These are phyloP conservation scores for Torulaspora quercuum DNA, from an alignment of 805 yeast species.

Conservation along the genomic window DNA sequence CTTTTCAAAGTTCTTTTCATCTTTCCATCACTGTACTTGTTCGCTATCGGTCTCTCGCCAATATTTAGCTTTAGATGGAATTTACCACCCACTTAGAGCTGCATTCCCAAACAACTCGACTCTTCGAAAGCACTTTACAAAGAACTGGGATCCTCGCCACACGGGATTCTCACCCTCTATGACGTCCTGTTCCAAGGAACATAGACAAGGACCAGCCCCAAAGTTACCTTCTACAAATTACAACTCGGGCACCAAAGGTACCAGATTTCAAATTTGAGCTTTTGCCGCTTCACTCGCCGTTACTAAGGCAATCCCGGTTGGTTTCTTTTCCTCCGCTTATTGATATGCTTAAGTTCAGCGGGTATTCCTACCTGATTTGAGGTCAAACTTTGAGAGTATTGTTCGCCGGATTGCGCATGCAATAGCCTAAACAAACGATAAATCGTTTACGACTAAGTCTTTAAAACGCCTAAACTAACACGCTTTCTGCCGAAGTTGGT, in stretches of 20 bases:
- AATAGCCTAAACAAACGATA: background rate
- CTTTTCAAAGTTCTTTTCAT: conserved; percentile 45
- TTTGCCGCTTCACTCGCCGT: conserved; percentile 42
- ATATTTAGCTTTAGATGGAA: conserved; percentile 45
- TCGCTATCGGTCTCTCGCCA: conserved; percentile 48
- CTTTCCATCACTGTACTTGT: conserved; percentile 47
- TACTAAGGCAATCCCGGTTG: conserved; percentile 45
- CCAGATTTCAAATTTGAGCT: conserved; percentile 44
- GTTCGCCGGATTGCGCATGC: conserved; percentile 7
- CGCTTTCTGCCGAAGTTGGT: conserved; percentile 16
- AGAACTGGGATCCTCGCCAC: conserved; percentile 31
- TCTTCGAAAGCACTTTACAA: conserved; percentile 33
- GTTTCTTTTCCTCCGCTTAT: conserved; percentile 46
- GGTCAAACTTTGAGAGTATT: conserved; percentile 35
- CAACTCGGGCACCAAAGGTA: conserved; percentile 40
- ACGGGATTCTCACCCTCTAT: conserved; percentile 45
- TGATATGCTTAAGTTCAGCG: conserved; percentile 46
- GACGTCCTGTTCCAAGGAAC: conserved; percentile 42
- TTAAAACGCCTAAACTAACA: conserved; percentile 1
- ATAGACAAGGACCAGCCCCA: conserved; percentile 35
- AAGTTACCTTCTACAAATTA: conserved; percentile 39
- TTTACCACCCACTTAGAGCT: conserved; percentile 38
- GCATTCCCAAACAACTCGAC: conserved; percentile 39
- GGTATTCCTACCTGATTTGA: conserved; percentile 41
- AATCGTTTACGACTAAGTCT: background rate